Evolutionary conservation across 257 asterid species (phyloP), one percentile per base, ranked within the genome.

Genomic region (Parsonsia alboflavescens): DNA sequence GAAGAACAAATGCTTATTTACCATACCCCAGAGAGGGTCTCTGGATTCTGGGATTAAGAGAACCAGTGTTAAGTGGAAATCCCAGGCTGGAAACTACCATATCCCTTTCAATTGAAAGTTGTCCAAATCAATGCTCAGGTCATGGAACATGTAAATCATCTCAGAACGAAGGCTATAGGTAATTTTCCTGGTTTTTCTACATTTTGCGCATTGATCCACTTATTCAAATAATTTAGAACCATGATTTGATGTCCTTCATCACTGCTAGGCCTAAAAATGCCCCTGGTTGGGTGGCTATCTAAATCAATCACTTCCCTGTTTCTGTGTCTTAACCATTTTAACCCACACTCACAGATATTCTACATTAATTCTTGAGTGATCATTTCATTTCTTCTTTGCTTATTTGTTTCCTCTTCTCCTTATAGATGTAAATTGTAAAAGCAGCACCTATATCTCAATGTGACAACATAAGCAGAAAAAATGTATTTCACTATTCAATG

Each of bases 41-140:
- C 50, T 93, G 97, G 98, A 71, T 88, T 82, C 52, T 93, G 39
- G 98, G 96, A 73, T 73, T 91, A 80, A 88, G 96, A 78, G 85
- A 88, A 63, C 81, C 85, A 58, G 78, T 71, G 39, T 80, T 70
- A 6, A 12, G 64, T 33, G n/a, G 73, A 70, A 75, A 76, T 76
- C 76, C 88, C 21, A n/a, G 68, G 7, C 65, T 64, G 73, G 81
- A 83, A 67, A 86, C 93, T 7, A 77, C 21, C 42, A 50, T 93
- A 68, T 86, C 90, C 26, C 75, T 93, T 75, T 84, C 98, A 21
- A 78, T 93, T 36, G 97, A 89, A 79, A 88, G 90, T 84, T 93
- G 98, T 82, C 97, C 93, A 1, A 70, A 71, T 16, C 87, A 82
- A 74, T 93, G 98, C 81, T 89, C 96, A 41, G 81, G 87, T 73